These are phyloP conservation scores for Phaseolus lunatus DNA, from an alignment of 306 rosid species.

Conservation along the genomic window DNA sequence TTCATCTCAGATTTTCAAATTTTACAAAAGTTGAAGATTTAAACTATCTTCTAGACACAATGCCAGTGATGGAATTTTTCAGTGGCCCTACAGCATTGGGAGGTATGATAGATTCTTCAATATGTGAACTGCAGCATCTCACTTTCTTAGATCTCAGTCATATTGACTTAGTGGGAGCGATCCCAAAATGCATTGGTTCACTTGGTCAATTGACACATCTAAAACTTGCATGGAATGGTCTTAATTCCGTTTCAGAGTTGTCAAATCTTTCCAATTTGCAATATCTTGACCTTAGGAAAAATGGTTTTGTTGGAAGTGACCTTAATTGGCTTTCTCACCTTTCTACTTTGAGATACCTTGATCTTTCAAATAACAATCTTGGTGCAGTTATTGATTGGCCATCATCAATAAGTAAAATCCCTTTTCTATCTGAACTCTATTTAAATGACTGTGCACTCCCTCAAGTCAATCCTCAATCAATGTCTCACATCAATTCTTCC, in stretches of 20 bases:
- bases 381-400: constrained; percentile 20
- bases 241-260: constrained; percentile 32
- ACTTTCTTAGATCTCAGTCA: neutral
- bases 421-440: neutral
- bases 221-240: neutral
- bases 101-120: neutral
- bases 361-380: neutral
- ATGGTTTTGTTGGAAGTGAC: neutral
- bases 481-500: neutral
- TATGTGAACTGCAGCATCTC: constrained; percentile 39
- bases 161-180: neutral
- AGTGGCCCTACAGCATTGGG: neutral
- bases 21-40: neutral
- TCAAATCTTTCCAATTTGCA: constrained; percentile 38
- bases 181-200: constrained; percentile 48
- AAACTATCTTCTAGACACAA: too few species aligned
- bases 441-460: neutral
- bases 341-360: constrained; percentile 39
- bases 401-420: neutral
- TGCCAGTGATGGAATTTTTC: too few species aligned
- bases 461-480: neutral
- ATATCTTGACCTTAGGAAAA: neutral
- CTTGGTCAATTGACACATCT: constrained; percentile 27
- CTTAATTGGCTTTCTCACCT: constrained; percentile 48
- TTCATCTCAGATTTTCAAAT: neutral